Conservation (phyloP, 768 basidiomycete genomes). For the Mycena venus region DNA sequence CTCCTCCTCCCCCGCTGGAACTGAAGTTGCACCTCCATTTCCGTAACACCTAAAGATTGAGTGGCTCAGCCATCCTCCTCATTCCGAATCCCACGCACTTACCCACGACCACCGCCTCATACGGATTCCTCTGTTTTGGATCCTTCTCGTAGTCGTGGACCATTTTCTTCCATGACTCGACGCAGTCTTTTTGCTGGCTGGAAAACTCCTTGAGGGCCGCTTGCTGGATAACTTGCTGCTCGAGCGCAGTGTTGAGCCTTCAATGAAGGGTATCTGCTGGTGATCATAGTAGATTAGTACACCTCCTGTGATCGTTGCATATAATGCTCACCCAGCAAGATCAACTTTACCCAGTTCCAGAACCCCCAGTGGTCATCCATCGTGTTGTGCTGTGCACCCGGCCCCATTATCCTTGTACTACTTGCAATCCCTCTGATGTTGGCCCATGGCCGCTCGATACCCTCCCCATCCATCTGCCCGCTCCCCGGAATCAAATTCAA, state of each 20-base stretch:
- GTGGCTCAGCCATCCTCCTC: no score
- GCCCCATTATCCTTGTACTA: constrained; percentile 47
- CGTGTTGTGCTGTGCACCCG: constrained; percentile 34
- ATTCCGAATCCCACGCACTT: not conserved
- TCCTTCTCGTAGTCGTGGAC: not conserved
- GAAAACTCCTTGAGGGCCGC: not conserved
- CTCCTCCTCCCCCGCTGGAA: not conserved
- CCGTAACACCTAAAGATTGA: not conserved
- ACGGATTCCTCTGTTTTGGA: no score
- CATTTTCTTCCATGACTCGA: not conserved
- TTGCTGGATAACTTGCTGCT: not conserved
- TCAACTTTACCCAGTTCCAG: constrained; percentile 30
- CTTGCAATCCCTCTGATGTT: constrained; percentile 21
- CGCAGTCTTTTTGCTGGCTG: not conserved
- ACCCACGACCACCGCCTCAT: not conserved
- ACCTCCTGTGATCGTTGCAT: no score
- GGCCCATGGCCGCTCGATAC: no score
- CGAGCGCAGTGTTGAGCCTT: not conserved
- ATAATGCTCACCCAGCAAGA: not conserved
- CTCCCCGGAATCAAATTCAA: no score
- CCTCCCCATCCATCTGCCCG: no score
- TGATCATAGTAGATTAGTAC: no score
- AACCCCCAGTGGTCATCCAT: constrained; percentile 39
- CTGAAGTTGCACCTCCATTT: not conserved
- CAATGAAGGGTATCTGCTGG: not conserved